A percentile compares a stretch with the other conserved stretches of the same genome.
These are phyloP conservation scores for Astragalus glycyphyllos DNA, from an alignment of 306 rosid genomes.

Conservation along the genomic window DNA sequence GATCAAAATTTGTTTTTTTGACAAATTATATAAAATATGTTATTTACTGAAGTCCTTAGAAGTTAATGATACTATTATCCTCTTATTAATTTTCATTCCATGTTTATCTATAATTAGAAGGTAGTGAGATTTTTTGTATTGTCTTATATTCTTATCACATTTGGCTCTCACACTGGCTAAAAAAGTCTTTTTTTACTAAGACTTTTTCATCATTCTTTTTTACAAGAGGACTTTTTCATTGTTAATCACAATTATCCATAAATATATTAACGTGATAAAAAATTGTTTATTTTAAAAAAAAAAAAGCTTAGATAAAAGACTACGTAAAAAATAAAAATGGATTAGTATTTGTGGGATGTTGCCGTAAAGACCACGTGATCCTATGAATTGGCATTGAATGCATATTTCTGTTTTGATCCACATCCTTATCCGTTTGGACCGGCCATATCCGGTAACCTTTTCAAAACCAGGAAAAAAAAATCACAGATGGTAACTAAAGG, in stretches of 20 bases:
- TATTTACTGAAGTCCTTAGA: no score
- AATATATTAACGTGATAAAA: background rate
- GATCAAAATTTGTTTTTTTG: no score
- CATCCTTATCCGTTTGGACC: conserved; percentile 47
- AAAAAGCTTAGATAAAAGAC: no score
- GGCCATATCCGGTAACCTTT: conserved; percentile 40
- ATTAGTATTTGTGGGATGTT: conserved; percentile 5
- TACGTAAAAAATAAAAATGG: background rate
- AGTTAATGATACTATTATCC: background rate
- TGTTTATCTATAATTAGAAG: background rate
- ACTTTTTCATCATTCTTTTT: no score
- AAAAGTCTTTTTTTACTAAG: background rate
- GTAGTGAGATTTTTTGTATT: background rate
- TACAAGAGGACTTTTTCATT: no score
- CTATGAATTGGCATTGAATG: conserved; percentile 38
- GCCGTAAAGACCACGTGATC: conserved; percentile 51
- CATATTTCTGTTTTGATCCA: conserved; percentile 8
- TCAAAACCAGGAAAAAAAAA: background rate
- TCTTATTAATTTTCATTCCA: background rate
- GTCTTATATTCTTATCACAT: background rate
- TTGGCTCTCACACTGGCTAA: background rate
- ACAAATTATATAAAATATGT: no score
- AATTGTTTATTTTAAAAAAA: no score
- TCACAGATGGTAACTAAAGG: conserved; percentile 18
- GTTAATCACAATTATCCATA: background rate